These are phyloP conservation scores for Fraxinus pennsylvanica DNA, from an alignment of 257 asterid genomes.

Conservation along the genomic window DNA sequence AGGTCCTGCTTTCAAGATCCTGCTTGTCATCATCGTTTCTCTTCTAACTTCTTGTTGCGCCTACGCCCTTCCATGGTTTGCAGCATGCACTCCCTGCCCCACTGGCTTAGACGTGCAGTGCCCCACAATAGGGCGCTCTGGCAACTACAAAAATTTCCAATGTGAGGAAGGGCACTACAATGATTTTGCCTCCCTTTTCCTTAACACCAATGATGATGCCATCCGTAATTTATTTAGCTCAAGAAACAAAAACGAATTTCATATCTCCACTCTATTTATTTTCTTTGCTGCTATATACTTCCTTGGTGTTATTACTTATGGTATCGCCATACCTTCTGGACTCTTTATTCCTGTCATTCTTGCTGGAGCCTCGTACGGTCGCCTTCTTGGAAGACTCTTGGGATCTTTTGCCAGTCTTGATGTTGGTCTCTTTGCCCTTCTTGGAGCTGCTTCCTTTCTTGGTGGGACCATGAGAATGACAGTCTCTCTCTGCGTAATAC, in stretches of 20 bases:
- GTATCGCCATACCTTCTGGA: conserved; percentile 96
- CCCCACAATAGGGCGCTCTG: conserved; percentile 73
- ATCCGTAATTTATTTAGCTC: conserved; percentile 80
- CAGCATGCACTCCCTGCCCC: conserved; percentile 81
- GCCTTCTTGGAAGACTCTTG: conserved; percentile 66
- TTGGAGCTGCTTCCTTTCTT: conserved; percentile 96
- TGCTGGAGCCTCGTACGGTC: conserved; percentile 98
- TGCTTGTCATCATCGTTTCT: conserved; percentile 68
- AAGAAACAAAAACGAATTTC: conserved; percentile 49
- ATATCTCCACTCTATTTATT: conserved; percentile 54
- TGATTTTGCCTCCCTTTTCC: conserved; percentile 87
- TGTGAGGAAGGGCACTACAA: conserved; percentile 76
- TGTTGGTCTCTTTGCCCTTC: conserved; percentile 78
- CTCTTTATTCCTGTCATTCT: conserved; percentile 96
- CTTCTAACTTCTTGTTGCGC: conserved; percentile 78
- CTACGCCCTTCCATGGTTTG: conserved; percentile 83
- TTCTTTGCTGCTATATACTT: conserved; percentile 60
- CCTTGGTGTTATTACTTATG: conserved; percentile 84
- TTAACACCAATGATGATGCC: conserved; percentile 93
- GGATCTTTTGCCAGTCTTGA: conserved; percentile 67
- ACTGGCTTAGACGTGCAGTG: conserved; percentile 49
- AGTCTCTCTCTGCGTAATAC: conserved; percentile 86
- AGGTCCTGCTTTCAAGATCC: conserved; percentile 69
- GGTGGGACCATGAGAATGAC: conserved; percentile 99
- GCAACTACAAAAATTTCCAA: conserved; percentile 82